Base-by-base conservation (phyloP, 2,329 filamentous ascomycete species). In the Lasiodiplodia sp. region DNA sequence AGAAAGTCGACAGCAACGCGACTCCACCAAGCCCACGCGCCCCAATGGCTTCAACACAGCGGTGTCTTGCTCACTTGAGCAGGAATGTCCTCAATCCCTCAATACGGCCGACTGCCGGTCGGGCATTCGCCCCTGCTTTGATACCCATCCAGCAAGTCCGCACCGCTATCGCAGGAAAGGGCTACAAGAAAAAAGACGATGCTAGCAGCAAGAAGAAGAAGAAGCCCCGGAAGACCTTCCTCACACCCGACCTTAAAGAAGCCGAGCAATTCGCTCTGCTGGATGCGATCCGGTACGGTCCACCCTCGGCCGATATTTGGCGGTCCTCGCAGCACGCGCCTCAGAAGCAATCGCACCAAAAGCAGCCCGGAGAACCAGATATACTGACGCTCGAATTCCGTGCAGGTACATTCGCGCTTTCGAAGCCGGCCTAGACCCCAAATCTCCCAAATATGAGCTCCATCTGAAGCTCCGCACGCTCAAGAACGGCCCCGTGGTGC, bases 401-500 rank as follows among this genome's bases (percentile, higher is more conserved):
- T 69, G 34, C 73, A 97, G 94, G 78, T 96, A 97, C 79, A 88
- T 99, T 72, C 92, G 93, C 75, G 95, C 96, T 58, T 90, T 91
- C 76, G 96, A 99, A 87, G 94, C 97, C 74, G 95, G 96, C 76
- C 88, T 88, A 66, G 87, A 90, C 60, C 91, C 92, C 3, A 85
- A 87, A 2, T 84, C 85, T 12, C 85, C 90, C 73, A 98, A 97
- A 80, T 99, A 99, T 84, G 96, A 98, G 79, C 75, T 98, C 63
- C 87, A 92, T 75, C 83, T 99, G 74, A 94, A 91, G 76, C 83
- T 99, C 71, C 91, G 91, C 76, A 94, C 95, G 1, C 86, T 89
- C 73, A 95, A 94, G 79, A 94, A 94, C 80, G 94, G 94, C 0
- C 91, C 94, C 21, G 89, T 96, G 10, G 86, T 99, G 72, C 92